Conservation (phyloP, 768 basidiomycete genomes). For the Phylloporus rhodoxanthus region DNA sequence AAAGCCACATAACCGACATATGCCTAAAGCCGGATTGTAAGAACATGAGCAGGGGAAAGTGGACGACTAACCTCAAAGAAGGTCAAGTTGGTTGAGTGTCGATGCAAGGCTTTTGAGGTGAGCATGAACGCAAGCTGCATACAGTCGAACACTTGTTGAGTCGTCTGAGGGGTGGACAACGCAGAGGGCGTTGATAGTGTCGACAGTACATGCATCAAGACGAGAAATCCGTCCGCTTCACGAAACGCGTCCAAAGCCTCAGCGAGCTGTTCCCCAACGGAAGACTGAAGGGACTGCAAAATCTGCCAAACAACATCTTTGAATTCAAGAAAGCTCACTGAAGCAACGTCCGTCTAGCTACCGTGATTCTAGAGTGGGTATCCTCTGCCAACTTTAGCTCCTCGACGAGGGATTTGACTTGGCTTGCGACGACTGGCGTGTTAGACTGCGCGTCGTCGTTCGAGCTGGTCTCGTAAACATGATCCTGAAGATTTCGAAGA, state of each 20-base stretch:
- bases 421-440: conserved; percentile 22
- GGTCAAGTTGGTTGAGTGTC: conserved; percentile 47
- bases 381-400: conserved; percentile 56
- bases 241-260: conserved; percentile 71
- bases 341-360: conserved; percentile 25
- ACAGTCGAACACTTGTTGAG: conserved; percentile 44
- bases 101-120: conserved; percentile 56
- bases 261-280: conserved; percentile 62
- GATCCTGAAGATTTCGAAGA: conserved; percentile 50
- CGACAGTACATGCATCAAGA: conserved; percentile 67
- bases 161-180: conserved; percentile 28
- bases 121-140: conserved; percentile 59
- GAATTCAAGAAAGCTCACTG: neutral
- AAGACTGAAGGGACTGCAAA: conserved; percentile 58
- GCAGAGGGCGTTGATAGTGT: conserved; percentile 38
- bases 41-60: conserved; percentile 27
- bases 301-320: conserved; percentile 36
- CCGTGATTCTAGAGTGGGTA: conserved; percentile 45
- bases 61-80: conserved; percentile 58
- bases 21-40: conserved; percentile 9
- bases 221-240: conserved; percentile 76
- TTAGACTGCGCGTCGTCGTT: conserved; percentile 24
- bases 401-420: conserved; percentile 67
- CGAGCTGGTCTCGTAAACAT: conserved; percentile 24
- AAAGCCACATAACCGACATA: conserved; percentile 63